Base-by-base conservation (phyloP, 371 early-diverging fungal genomes). In the Syncephalastrum racemosum region DNA sequence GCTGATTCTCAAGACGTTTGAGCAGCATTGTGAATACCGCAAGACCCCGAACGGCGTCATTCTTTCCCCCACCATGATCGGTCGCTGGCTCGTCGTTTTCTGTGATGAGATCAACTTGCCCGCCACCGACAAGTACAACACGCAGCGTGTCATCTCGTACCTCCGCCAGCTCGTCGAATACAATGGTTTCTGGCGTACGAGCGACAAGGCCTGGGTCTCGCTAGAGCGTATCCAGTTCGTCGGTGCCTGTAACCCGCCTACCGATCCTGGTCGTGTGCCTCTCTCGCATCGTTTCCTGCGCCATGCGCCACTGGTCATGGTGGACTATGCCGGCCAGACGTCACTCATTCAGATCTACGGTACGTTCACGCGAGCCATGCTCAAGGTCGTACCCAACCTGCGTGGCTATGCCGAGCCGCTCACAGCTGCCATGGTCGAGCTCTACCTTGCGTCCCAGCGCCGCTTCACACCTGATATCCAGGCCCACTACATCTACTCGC, bases 91-190 rank as follows among this genome's bases (percentile, higher is more conserved):
- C 23, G 97, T 99, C 14, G 83, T 99, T 19, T 99, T 99, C 73
- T 98, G 99, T 72, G 99, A 99, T 75, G 99, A 99, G 81, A 96
- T 99, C 73, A 99, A 99, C 67, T 80, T 99, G 69, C 98, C 98
- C 1, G 91, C 95, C 4, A 80, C 81, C 15, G 99, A 99, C 79
- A 90, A 92, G 65, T 99, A 98, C 60, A 96, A 96, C 20, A 98
- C 99, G 2, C 99, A 99, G 67, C 89, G 96, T 13, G 98, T 97
- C 40, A 92, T 98, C 25, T 94, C 98, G 5, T 97, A 97, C 75
- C 66, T 99, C 64, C 87, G 99, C 39, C 97, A 96, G 63, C 71
- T 98, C 51, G 89, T 99, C 8, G 97, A 97, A 71, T 90, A 92
- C 65, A 92, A 93, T 54, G 99, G 99, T 25, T 99, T 90, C 84